A percentile compares a stretch with the other conserved stretches of the same genome.
Evolutionary conservation across 1,284 basidiomycete genomes (phyloP).

Genomic region (Anthracocystis setariae): DNA sequence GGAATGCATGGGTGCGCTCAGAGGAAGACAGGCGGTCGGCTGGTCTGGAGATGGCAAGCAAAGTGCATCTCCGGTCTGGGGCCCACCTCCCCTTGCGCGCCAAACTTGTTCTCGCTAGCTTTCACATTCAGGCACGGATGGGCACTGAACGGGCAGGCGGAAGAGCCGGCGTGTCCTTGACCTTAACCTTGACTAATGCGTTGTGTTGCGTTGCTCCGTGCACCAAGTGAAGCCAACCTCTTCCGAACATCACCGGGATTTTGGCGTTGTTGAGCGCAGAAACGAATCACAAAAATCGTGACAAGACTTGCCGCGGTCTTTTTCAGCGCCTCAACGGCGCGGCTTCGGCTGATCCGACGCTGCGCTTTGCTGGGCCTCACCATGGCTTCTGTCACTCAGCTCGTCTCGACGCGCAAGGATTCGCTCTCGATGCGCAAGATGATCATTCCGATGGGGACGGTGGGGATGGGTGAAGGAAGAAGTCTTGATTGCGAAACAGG

Average conservation of each 20-base stretch:
- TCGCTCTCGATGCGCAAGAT: too few species aligned
- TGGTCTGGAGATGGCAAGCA: too few species aligned
- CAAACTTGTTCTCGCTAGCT: not conserved
- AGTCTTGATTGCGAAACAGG: constrained; percentile 1
- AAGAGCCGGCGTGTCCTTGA: not conserved
- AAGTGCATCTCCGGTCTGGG: too few species aligned
- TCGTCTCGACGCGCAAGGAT: too few species aligned
- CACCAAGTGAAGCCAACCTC: not conserved
- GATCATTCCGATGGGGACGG: too few species aligned
- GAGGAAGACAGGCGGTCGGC: too few species aligned
- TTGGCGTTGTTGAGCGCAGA: not conserved
- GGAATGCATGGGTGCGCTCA: too few species aligned
- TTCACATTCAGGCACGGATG: too few species aligned
- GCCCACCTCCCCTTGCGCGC: not conserved
- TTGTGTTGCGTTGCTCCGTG: constrained; percentile 1
- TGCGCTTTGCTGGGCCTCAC: not conserved
- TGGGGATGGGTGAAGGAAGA: too few species aligned
- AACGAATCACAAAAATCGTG: not conserved
- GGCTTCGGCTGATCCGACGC: constrained; percentile 5
- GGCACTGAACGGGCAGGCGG: not conserved
- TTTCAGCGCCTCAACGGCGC: constrained; percentile 16
- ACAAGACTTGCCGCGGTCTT: not conserved
- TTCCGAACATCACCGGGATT: not conserved
- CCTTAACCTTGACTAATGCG: not conserved
- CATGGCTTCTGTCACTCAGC: not conserved